Evolutionary conservation across 1,284 basidiomycete species (phyloP).

Genomic region (Cryptococcus amylolentus): DNA sequence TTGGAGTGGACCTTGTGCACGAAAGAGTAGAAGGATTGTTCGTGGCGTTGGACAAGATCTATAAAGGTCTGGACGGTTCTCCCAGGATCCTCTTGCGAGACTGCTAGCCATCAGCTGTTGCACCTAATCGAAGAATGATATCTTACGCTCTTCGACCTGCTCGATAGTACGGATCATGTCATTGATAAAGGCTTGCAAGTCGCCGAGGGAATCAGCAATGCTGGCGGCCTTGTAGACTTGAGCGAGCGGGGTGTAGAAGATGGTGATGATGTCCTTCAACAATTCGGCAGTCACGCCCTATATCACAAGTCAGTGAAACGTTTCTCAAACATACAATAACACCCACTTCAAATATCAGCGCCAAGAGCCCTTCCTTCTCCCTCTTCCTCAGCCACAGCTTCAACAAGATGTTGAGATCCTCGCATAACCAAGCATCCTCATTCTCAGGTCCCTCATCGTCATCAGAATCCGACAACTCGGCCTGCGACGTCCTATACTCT

Average conservation of each 20-base stretch:
- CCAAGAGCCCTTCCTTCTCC: conserved; percentile 90
- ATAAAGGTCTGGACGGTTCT: conserved; percentile 90
- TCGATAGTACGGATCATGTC: conserved; percentile 96
- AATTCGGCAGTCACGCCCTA: conserved; percentile 92
- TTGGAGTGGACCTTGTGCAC: conserved; percentile 99
- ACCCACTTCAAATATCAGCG: conserved; percentile 86
- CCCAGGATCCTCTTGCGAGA: conserved; percentile 77
- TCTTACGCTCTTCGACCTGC: conserved; percentile 79
- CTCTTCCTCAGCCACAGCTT: conserved; percentile 73
- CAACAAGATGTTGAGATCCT: conserved; percentile 77
- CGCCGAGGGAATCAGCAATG: conserved; percentile 87
- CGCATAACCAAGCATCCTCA: conserved; percentile 91
- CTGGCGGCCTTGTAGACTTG: conserved; percentile 97
- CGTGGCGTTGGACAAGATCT: conserved; percentile 87
- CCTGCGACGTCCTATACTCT: conserved; percentile 64
- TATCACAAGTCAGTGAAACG: neutral
- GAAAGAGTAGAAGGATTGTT: conserved; percentile 92
- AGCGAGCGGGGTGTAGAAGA: conserved; percentile 97
- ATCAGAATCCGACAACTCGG: conserved; percentile 71
- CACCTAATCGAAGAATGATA: neutral
- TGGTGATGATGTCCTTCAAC: conserved; percentile 97
- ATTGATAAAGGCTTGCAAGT: conserved; percentile 91
- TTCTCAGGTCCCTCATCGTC: conserved; percentile 87
- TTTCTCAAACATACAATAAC: neutral
- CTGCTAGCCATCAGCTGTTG: conserved; percentile 49